Percentiles rank a stretch among this genome's conserved stretches.
phyloP scores from a whole-genome alignment of 495 filamentous ascomycete species.

The Xylaria scruposa region DNA sequence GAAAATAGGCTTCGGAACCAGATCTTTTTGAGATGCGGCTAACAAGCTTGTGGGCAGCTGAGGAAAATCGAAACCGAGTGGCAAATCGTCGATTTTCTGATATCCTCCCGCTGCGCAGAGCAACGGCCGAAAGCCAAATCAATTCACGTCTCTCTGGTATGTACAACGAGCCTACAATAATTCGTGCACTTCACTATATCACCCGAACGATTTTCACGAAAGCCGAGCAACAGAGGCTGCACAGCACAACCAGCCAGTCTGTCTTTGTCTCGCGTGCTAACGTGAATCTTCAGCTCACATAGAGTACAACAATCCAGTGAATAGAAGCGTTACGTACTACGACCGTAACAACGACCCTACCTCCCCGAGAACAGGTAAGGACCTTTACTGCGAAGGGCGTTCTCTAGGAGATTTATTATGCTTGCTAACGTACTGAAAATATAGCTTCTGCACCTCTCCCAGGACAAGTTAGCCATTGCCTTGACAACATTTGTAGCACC shows the following conservation, averaged over 20 bases:
- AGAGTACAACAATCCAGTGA: neutral
- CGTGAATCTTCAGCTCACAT: neutral
- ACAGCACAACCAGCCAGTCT: neutral
- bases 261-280: slow-evolving; percentile 6
- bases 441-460: slow-evolving; percentile 17
- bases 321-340: neutral
- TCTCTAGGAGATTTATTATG: neutral
- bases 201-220: neutral
- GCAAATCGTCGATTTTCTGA: slow-evolving; percentile 13
- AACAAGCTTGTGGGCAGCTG: neutral
- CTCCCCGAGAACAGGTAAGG: neutral
- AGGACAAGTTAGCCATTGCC: neutral
- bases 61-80: slow-evolving; percentile 3
- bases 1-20: neutral
- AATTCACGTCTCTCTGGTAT: neutral
- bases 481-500: neutral
- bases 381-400: no score
- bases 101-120: neutral
- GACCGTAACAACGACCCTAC: neutral
- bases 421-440: neutral
- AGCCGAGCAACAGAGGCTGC: neutral
- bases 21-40: neutral
- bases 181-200: neutral
- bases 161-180: neutral
- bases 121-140: no score